Evolutionary conservation across 768 basidiomycete species (phyloP), one percentile per base, ranked within the genome.

Genomic region (Calocera cornea): DNA sequence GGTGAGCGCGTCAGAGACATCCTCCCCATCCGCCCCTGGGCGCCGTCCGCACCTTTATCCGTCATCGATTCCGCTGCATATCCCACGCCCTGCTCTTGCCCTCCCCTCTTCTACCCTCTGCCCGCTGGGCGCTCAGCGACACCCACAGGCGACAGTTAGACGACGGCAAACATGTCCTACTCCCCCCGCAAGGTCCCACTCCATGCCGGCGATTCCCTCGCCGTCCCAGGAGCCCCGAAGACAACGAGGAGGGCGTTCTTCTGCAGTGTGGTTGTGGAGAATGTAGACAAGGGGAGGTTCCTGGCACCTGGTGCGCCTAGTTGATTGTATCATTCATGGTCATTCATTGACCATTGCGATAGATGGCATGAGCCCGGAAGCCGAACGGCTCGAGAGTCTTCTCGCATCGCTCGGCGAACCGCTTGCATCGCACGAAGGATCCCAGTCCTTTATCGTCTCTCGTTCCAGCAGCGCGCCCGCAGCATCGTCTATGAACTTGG

Each of bases 261-360:
- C 74, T 91, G 89, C 73, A 90, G 90, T 49, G 89, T 95, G 22
- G 90, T 95, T 16, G 87, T 95, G 34, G 92, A 97, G 75, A 74
- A 34, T 72, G 72, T 1, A 67, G 54, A 60, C 5, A 60, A 60
- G 31, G 54, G 2, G 27, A 27, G 54, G 54, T 5, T 33, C 14
- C 54, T 60, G 16, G 44, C 44, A 47, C 44, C 44, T 19, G 44
- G 44, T 60, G 54, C 27, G 54, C 24, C 24, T 33, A 5, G 5
- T 29, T 29, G 54, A 11, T 38, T 14, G 7, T 38, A 38, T 38
- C 36, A 38, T 38, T n/a, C 36, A 38, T 38, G 36, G 14, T 38
- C 36, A 38, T 38, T 5, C 5, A 14, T 38, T 38, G 36, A 38
- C 7, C 36, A 14, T 38, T 5, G 5, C 7, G 36, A 5, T 38